Evolutionary conservation across 495 filamentous ascomycete genomes (phyloP).

Genomic region (Neurospora sp.): DNA sequence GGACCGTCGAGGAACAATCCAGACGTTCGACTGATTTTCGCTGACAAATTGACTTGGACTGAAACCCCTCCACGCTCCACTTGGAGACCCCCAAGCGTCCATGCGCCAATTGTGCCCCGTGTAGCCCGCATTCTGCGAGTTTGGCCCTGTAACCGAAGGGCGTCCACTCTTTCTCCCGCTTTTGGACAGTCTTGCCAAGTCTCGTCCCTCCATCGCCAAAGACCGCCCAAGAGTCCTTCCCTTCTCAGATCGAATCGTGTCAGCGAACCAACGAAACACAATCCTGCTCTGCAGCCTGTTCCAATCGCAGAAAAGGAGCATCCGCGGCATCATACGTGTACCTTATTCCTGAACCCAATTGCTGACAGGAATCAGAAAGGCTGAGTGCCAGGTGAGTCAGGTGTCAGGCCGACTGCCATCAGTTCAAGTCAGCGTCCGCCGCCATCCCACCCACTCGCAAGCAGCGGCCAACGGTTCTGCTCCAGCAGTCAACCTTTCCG

Average conservation of each 20-base stretch:
- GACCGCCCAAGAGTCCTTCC: neutral
- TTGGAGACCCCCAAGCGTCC: neutral
- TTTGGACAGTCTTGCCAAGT: neutral
- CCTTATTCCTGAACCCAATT: neutral
- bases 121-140: neutral
- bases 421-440: neutral
- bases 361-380: neutral
- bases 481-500: neutral
- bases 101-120: neutral
- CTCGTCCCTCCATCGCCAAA: neutral
- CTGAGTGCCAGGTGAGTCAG: neutral
- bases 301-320: neutral
- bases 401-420: neutral
- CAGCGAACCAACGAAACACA: neutral
- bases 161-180: neutral
- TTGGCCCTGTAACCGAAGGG: neutral
- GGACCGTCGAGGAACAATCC: neutral
- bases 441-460: neutral
- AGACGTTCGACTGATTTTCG: neutral
- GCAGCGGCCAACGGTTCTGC: neutral
- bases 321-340: neutral
- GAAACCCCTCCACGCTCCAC: neutral
- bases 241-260: neutral
- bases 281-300: neutral
- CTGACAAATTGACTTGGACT: neutral